Percentiles rank a stretch among this genome's conserved stretches.
These are phyloP conservation scores for Coniochaeta pulveracea DNA, from an alignment of 2,329 filamentous ascomycete genomes.

Conservation along the genomic window DNA sequence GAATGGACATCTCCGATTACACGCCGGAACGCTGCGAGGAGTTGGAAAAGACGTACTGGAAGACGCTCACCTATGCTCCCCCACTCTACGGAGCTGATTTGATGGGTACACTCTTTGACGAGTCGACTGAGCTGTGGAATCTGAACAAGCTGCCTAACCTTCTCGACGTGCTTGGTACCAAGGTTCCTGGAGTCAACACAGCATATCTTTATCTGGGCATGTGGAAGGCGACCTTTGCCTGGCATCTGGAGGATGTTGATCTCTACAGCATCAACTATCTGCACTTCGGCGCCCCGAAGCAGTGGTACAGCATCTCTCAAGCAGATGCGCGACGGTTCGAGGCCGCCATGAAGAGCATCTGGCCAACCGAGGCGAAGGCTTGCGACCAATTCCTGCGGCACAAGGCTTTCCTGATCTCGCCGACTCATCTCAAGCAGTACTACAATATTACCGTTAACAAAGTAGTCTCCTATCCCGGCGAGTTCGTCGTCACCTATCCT, in stretches of 20 bases:
- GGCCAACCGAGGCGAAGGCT: slow-evolving; percentile 89
- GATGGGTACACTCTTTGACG: slow-evolving; percentile 88
- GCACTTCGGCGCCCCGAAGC: slow-evolving; percentile 95
- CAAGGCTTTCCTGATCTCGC: slow-evolving; percentile 95
- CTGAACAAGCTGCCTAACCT: slow-evolving; percentile 89
- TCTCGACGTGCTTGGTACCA: slow-evolving; percentile 85
- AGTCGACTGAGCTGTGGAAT: slow-evolving; percentile 78
- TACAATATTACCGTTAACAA: slow-evolving; percentile 96
- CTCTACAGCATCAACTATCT: slow-evolving; percentile 99
- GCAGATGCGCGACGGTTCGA: slow-evolving; percentile 89
- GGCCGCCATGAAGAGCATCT: slow-evolving; percentile 87
- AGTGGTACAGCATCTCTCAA: slow-evolving; percentile 99
- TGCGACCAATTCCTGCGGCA: slow-evolving; percentile 94
- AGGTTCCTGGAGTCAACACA: slow-evolving; percentile 95
- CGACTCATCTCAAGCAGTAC: slow-evolving; percentile 72
- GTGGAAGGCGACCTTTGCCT: slow-evolving; percentile 99
- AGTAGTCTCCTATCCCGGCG: slow-evolving; percentile 87
- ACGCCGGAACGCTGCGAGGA: slow-evolving; percentile 88
- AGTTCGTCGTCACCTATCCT: slow-evolving; percentile 97
- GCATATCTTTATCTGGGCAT: slow-evolving; percentile 96
- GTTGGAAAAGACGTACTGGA: slow-evolving; percentile 92
- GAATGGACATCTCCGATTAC: slow-evolving; percentile 77
- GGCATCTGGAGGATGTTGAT: slow-evolving; percentile 97
- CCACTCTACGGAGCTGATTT: slow-evolving; percentile 95
- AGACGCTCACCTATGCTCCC: slow-evolving; percentile 86